A percentile compares a stretch with the other conserved stretches of the same genome.
These are phyloP conservation scores for Hemileccinum impolitum DNA, from an alignment of 768 basidiomycete species.

Conservation along the genomic window DNA sequence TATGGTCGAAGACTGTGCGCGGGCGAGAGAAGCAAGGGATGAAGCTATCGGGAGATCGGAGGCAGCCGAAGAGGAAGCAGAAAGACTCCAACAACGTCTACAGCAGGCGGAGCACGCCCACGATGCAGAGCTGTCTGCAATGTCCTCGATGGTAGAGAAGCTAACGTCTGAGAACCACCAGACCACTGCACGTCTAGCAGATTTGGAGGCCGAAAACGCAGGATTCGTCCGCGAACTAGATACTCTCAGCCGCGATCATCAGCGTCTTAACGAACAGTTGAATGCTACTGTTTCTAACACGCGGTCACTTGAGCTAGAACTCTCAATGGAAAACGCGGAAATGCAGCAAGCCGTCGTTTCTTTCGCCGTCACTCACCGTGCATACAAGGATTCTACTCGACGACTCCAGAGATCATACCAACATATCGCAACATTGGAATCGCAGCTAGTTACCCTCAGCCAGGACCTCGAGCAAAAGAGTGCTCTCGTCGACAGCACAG, in stretches of 20 bases:
- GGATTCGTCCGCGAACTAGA: conserved; percentile 14
- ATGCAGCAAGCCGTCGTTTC: conserved; percentile 20
- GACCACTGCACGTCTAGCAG: conserved; percentile 13
- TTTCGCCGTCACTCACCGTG: conserved; percentile 21
- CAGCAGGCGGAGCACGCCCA: conserved; percentile 21
- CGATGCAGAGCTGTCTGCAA: conserved; percentile 34
- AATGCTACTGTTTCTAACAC: conserved; percentile 4
- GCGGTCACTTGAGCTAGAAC: conserved; percentile 10
- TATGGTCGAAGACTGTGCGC: conserved; percentile 83
- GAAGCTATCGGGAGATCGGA: conserved; percentile 55
- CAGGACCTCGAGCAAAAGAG: conserved; percentile 16
- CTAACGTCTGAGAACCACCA: conserved; percentile 34
- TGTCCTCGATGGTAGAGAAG: conserved; percentile 39
- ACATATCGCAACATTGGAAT: conserved; percentile 14
- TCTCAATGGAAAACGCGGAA: conserved; percentile 4
- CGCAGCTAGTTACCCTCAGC: conserved; percentile 9
- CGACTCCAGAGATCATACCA: conserved; percentile 11
- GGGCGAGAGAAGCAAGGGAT: conserved; percentile 71
- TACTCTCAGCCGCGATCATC: conserved; percentile 7
- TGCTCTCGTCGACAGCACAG: background rate
- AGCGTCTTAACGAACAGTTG: conserved; percentile 11
- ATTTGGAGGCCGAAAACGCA: conserved; percentile 16
- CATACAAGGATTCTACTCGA: conserved; percentile 13
- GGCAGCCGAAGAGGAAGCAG: conserved; percentile 59
- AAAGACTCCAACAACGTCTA: conserved; percentile 36